These are phyloP conservation scores for Solanum medicagineum DNA, from an alignment of 257 asterid genomes.

Conservation along the genomic window DNA sequence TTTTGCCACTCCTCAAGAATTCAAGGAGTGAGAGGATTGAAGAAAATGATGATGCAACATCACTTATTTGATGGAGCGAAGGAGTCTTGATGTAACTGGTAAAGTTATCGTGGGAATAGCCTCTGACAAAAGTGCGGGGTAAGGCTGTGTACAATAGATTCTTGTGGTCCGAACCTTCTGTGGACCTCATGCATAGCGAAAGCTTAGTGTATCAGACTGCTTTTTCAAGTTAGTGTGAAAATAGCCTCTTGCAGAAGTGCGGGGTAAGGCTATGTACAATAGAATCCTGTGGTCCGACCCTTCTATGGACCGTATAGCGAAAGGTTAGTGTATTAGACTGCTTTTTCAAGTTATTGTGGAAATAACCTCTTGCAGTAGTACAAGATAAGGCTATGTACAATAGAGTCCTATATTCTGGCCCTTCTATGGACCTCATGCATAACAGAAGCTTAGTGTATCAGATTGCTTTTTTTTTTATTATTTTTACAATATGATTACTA, in stretches of 20 bases:
- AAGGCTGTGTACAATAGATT: neutral
- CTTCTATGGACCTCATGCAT: no score
- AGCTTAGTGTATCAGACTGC: neutral
- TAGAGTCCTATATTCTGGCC: no score
- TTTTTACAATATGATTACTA: neutral
- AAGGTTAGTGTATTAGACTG: neutral
- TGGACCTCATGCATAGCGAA: neutral
- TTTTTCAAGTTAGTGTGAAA: no score
- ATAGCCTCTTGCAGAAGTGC: neutral
- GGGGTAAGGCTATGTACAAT: no score
- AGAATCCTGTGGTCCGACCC: no score
- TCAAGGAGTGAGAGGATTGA: conserved; percentile 13
- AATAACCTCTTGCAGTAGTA: neutral
- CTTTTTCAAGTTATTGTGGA: no score
- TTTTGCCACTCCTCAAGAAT: conserved; percentile 52
- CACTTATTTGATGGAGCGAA: conserved; percentile 7
- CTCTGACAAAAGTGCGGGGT: neutral
- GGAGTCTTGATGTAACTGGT: neutral
- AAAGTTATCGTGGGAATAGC: neutral
- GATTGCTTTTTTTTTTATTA: neutral
- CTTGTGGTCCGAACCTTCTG: neutral
- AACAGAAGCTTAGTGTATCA: neutral
- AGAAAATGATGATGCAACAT: conserved; percentile 14
- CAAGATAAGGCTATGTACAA: no score
- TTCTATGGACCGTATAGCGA: no score